A percentile compares a stretch with the other conserved stretches of the same genome.
These are phyloP conservation scores for Solanum tarijense DNA, from an alignment of 257 asterid species.

Conservation along the genomic window DNA sequence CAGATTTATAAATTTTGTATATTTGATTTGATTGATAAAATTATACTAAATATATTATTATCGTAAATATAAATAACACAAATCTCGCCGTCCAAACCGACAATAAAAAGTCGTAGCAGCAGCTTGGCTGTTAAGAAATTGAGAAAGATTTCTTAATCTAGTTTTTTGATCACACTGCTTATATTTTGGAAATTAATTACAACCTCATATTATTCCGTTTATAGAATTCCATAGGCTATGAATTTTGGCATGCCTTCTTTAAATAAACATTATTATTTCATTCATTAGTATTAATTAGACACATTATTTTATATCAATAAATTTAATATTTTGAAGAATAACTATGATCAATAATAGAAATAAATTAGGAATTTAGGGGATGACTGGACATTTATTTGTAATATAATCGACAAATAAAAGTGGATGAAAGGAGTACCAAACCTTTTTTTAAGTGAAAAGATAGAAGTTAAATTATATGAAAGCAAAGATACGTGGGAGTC, in stretches of 20 bases:
- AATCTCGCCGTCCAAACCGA: not conserved
- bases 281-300: not conserved
- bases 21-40: not conserved
- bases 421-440: not conserved
- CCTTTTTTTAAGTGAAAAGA: too few relatives aligned
- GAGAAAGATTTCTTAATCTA: not conserved
- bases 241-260: not conserved
- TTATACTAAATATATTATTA: not conserved
- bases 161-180: not conserved
- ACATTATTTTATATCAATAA: too few relatives aligned
- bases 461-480: too few relatives aligned
- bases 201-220: not conserved
- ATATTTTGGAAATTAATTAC: not conserved
- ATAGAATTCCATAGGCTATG: not conserved
- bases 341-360: too few relatives aligned
- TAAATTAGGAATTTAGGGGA: too few relatives aligned
- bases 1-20: rapidly evolving
- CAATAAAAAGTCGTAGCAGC: not conserved
- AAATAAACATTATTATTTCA: not conserved
- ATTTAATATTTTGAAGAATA: not conserved
- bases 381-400: too few relatives aligned
- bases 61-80: too few relatives aligned
- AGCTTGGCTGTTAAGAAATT: not conserved
- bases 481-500: not conserved
- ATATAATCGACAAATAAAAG: too few relatives aligned